Conservation (phyloP, 495 filamentous ascomycete species). For the Annulohypoxylon nitens region DNA sequence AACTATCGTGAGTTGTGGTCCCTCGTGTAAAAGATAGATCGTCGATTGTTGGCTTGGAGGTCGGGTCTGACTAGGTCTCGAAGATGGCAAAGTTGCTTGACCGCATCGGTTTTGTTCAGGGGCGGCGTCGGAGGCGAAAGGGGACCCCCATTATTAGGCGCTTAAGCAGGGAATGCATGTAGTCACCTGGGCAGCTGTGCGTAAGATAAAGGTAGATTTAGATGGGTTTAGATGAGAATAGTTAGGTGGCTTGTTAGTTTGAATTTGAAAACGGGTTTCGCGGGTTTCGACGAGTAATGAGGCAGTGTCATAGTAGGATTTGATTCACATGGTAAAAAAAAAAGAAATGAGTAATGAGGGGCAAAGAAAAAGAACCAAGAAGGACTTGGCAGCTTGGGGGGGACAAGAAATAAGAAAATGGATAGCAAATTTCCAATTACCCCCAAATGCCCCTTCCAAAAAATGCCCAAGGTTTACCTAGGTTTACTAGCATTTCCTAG, state of each 20-base stretch:
- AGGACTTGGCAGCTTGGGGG: constrained; percentile 4
- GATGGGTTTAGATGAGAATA: constrained; percentile 13
- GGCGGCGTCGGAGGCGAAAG: constrained; percentile 37
- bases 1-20: constrained; percentile 43
- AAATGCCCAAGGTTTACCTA: not conserved
- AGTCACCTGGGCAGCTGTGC: constrained; percentile 38
- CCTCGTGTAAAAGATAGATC: constrained; percentile 39
- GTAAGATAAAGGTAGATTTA: constrained; percentile 33
- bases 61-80: constrained; percentile 22
- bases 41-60: constrained; percentile 26
- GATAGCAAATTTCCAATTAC: constrained; percentile 38
- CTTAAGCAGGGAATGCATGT: constrained; percentile 40
- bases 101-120: constrained; percentile 29
- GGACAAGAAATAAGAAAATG: constrained; percentile 24
- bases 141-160: constrained; percentile 34
- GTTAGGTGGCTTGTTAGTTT: not conserved
- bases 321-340: constrained; percentile 31
- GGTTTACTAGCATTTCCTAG: not conserved
- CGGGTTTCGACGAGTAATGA: constrained; percentile 10
- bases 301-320: not conserved
- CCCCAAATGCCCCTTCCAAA: constrained; percentile 10
- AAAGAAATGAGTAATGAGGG: constrained; percentile 37
- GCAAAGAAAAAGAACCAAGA: constrained; percentile 15
- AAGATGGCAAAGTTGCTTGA: constrained; percentile 33
- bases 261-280: not conserved